These are phyloP conservation scores for Chionographis japonica DNA, from an alignment of 106 monocot genomes.

Conservation along the genomic window DNA sequence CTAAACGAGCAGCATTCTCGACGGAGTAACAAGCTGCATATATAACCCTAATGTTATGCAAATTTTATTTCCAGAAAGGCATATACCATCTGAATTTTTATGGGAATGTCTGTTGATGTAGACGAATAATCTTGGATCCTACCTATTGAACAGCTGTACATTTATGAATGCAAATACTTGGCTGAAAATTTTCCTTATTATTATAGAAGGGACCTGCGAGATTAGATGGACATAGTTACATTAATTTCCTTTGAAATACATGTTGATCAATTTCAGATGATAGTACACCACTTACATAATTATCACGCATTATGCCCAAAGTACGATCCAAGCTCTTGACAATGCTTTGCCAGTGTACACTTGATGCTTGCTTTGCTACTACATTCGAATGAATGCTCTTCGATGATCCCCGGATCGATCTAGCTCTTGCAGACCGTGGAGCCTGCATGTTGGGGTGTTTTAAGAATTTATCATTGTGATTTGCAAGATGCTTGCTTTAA, in stretches of 20 bases:
- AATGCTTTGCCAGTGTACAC: constrained; percentile 83
- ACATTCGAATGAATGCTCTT: constrained; percentile 58
- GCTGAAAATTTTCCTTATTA: constrained; percentile 76
- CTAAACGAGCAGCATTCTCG: constrained; percentile 98
- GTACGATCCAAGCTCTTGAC: constrained; percentile 67
- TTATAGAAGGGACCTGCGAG: constrained; percentile 77
- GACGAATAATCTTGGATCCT: not conserved
- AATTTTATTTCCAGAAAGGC: no score
- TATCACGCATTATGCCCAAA: constrained; percentile 39
- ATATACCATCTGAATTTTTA: not conserved
- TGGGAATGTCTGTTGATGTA: not conserved
- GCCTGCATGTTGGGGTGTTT: constrained; percentile 34
- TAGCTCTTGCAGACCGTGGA: constrained; percentile 58
- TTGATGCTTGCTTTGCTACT: constrained; percentile 81
- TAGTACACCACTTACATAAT: constrained; percentile 43
- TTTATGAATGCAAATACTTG: constrained; percentile 95
- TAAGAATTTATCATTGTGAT: not conserved
- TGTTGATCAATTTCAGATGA: not conserved
- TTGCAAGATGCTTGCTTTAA: not conserved
- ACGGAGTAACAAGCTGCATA: constrained; percentile 71
- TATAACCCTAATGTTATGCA: not conserved
- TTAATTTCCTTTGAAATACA: no score
- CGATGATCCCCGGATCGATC: constrained; percentile 59
- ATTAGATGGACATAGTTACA: not conserved
- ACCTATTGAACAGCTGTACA: constrained; percentile 97